These are phyloP conservation scores for Aspergillus sp. DNA, from an alignment of 2,329 filamentous ascomycete species.

Conservation along the genomic window DNA sequence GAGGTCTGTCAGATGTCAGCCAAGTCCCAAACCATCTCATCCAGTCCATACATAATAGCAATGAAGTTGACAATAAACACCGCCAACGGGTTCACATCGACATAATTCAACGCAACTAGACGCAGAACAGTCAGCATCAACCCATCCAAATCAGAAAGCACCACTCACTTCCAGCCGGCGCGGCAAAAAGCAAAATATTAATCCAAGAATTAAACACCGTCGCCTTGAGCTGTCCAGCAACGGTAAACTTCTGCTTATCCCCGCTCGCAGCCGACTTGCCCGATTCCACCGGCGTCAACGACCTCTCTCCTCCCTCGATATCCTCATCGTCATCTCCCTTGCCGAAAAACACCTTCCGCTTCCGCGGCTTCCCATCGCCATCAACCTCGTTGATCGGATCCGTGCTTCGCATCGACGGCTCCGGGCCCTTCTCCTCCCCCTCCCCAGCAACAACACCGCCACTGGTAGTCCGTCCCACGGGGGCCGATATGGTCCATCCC, in stretches of 20 bases:
- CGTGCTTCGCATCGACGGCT: constrained; percentile 22
- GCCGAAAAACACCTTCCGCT: constrained; percentile 18
- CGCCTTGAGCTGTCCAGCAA: constrained; percentile 48
- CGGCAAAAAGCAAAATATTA: constrained; percentile 74
- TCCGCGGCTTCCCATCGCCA: constrained; percentile 15
- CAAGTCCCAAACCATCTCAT: not conserved
- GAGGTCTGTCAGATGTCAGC: constrained; percentile 43
- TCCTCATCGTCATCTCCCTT: constrained; percentile 8
- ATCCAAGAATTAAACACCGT: constrained; percentile 81
- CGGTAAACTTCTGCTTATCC: constrained; percentile 32
- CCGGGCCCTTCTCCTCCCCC: constrained; percentile 8
- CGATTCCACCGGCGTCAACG: not conserved
- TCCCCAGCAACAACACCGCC: too few species aligned
- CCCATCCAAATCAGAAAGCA: not conserved
- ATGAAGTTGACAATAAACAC: constrained; percentile 90
- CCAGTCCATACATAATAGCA: constrained; percentile 63
- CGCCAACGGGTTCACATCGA: constrained; percentile 53
- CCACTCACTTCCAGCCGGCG: constrained; percentile 62
- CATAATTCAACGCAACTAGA: constrained; percentile 62
- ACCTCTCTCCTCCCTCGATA: constrained; percentile 1
- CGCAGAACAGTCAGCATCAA: constrained; percentile 13
- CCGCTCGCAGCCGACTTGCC: not conserved
- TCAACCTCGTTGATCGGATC: constrained; percentile 26
- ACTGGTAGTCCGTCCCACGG: constrained; percentile 1
- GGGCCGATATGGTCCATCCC: constrained; percentile 15